Evolutionary conservation across 345 rosid species (phyloP), one percentile per base, ranked within the genome.

Genomic region (Camelina laxa): DNA sequence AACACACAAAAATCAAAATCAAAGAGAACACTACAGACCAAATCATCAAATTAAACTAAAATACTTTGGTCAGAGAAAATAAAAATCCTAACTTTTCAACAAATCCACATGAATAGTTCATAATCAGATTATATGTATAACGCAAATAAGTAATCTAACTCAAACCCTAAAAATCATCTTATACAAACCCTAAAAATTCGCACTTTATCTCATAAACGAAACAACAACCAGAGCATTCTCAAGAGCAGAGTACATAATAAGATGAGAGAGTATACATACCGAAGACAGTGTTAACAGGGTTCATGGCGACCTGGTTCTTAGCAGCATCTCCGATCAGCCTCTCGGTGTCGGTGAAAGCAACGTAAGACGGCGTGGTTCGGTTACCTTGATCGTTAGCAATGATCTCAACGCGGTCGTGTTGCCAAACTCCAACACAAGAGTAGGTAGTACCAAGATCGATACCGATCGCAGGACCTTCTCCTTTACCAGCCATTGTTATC

Each of bases 231-330:
- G 17, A 22, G 24, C 1, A 22, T 22, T 22, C 2, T 9, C 1
- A 42, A 42, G 13, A 62, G 24, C 31, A 38, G 38, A 71, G 47
- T n/a, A 24, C 0, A 6, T 42, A 9, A 4, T 7, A 9, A 27
- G 17, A 21, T 24, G 36, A 33, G 36, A 33, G 41, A 4, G 58
- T 21, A 5, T 19, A 51, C 87, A 60, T 75, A 87, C 87, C 87
- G 45, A 80, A 80, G 4, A 83, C 82, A 1, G 87, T 82, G 82
- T 82, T 80, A 3, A 75, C 24, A 0, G 86, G 88, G 69, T 82
- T 81, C 82, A 79, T 76, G 14, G 86, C 84, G 9, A 80, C 86
- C 8, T 82, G 84, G 61, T 82, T 84, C 80, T 81, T 84, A 9
- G 85, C 82, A 0, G 85, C 85, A 12, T 82, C 85, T 14, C 84